Conservation (phyloP, 2,329 filamentous ascomycete species). For the Aureobasidium uvarum region DNA sequence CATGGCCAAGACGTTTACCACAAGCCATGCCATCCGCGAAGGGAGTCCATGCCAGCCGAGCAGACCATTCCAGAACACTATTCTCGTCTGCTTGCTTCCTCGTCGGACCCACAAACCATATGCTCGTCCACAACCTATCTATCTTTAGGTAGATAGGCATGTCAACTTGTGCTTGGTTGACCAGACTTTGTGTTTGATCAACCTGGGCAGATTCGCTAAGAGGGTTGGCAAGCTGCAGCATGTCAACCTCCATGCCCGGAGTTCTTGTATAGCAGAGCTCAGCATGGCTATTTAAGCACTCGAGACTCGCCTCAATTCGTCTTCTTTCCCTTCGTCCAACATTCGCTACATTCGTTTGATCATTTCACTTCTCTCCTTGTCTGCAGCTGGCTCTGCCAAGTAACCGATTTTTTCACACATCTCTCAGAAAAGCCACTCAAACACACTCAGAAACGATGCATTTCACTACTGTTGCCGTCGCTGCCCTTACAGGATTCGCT, state of each 20-base stretch:
- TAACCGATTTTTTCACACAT: not conserved
- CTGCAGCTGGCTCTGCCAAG: conserved; percentile 4
- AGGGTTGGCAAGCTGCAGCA: not conserved
- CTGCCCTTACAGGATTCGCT: conserved; percentile 12
- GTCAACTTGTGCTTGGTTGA: not conserved
- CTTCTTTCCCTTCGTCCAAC: not conserved
- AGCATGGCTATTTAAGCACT: not conserved
- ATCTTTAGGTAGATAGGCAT: not conserved
- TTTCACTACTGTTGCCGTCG: conserved; percentile 2
- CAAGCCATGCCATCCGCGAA: not conserved
- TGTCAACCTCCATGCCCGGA: not conserved
- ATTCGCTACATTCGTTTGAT: not conserved
- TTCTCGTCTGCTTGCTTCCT: not conserved
- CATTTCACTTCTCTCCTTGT: conserved; percentile 1
- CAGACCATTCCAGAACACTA: not conserved
- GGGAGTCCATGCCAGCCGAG: not conserved
- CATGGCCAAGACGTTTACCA: not conserved
- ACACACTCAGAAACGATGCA: conserved; percentile 14
- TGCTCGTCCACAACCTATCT: not conserved
- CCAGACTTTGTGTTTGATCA: not conserved
- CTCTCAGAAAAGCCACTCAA: not conserved
- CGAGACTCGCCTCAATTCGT: not conserved
- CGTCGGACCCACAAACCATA: not conserved
- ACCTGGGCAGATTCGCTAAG: not conserved
- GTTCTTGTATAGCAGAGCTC: not conserved